Evolutionary conservation across 306 rosid species (phyloP).

Genomic region (Vigna radiata): DNA sequence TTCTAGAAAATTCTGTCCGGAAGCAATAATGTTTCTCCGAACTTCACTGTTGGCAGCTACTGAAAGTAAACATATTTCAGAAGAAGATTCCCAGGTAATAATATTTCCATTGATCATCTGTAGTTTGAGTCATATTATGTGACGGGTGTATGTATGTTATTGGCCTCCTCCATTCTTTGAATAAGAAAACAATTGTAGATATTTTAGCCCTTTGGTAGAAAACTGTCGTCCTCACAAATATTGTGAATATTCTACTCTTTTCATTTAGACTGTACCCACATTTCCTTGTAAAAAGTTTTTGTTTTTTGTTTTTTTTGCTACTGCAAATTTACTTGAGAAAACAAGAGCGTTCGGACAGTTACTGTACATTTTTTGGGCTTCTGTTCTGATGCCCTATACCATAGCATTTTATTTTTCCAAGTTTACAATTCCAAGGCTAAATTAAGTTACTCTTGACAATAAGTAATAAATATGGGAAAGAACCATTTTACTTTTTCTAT

Average conservation of each 20-base stretch:
- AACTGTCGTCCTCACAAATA: background rate
- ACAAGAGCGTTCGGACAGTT: background rate
- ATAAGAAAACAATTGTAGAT: background rate
- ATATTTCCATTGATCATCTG: conserved; percentile 23
- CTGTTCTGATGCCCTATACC: background rate
- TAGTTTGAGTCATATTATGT: conserved; percentile 22
- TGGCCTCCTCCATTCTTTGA: background rate
- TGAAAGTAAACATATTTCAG: conserved; percentile 50
- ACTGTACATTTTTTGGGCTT: conserved; percentile 21
- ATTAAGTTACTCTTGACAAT: background rate
- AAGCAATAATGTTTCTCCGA: conserved; percentile 72
- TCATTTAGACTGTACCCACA: conserved; percentile 1
- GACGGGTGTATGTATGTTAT: background rate
- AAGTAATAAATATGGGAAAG: background rate
- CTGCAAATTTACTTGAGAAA: conserved; percentile 16
- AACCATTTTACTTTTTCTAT: background rate
- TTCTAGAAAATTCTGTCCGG: conserved; percentile 86
- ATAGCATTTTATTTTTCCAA: background rate
- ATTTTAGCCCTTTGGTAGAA: background rate
- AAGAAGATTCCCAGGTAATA: conserved; percentile 71
- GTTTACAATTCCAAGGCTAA: conserved; percentile 1
- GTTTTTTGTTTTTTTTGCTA: background rate
- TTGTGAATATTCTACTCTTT: conserved; percentile 10
- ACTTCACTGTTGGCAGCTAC: conserved; percentile 64
- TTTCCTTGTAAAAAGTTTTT: conserved; percentile 27